These are phyloP conservation scores for Fusarium nematophilum DNA, from an alignment of 2,329 filamentous ascomycete species.

Conservation along the genomic window DNA sequence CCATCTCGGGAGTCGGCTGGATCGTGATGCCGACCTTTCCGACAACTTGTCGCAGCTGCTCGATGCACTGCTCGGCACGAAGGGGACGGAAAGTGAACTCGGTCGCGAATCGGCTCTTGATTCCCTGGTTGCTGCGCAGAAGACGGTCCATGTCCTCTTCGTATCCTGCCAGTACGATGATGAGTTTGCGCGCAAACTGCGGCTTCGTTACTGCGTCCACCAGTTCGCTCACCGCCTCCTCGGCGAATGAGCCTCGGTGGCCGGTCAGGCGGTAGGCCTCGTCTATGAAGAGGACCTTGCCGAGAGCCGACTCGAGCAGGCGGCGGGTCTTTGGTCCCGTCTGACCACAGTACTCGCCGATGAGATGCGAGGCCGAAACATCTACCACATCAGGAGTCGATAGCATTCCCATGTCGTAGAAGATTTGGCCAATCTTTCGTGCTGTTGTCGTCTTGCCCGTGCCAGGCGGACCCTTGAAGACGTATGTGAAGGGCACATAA, in stretches of 20 bases:
- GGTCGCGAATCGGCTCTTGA: slow-evolving; percentile 73
- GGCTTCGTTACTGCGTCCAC: slow-evolving; percentile 65
- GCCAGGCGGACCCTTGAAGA: slow-evolving; percentile 73
- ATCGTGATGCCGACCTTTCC: slow-evolving; percentile 45
- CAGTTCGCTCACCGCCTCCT: slow-evolving; percentile 64
- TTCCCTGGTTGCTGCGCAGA: slow-evolving; percentile 69
- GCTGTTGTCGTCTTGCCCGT: slow-evolving; percentile 81
- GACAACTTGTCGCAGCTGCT: slow-evolving; percentile 56
- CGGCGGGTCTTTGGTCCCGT: slow-evolving; percentile 74
- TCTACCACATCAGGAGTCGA: slow-evolving; percentile 70
- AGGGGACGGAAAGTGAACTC: slow-evolving; percentile 66
- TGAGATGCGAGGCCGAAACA: slow-evolving; percentile 73
- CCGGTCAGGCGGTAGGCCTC: slow-evolving; percentile 72
- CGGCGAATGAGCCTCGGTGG: slow-evolving; percentile 65
- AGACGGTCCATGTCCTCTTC: slow-evolving; percentile 73
- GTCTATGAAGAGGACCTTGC: slow-evolving; percentile 77
- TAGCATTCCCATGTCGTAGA: slow-evolving; percentile 78
- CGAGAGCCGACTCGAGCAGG: slow-evolving; percentile 70
- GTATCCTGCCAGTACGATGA: slow-evolving; percentile 77
- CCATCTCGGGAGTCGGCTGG: slow-evolving; percentile 40
- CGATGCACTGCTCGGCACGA: slow-evolving; percentile 56
- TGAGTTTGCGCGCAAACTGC: slow-evolving; percentile 66
- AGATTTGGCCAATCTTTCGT: slow-evolving; percentile 76
- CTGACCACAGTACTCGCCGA: slow-evolving; percentile 75
- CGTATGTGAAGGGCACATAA: slow-evolving; percentile 72